These are phyloP conservation scores for Corylus avellana DNA, from an alignment of 306 rosid genomes.

Conservation along the genomic window DNA sequence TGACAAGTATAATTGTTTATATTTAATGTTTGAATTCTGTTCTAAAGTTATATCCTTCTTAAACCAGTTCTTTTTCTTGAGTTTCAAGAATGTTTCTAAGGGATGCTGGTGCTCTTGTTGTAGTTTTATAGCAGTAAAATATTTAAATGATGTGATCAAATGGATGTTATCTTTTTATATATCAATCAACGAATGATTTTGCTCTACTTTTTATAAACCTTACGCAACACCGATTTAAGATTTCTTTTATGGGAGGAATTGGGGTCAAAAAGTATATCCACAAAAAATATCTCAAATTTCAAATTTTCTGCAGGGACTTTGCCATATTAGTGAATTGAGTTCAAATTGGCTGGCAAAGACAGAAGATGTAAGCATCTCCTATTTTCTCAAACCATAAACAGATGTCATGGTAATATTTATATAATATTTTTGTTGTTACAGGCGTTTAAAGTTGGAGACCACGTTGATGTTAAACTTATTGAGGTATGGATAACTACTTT, in stretches of 20 bases:
- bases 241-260: slow-evolving; percentile 3
- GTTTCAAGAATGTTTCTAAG: slow-evolving; percentile 4
- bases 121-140: neutral
- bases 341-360: slow-evolving; percentile 90
- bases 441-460: slow-evolving; percentile 89
- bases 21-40: neutral
- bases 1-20: slow-evolving; percentile 11
- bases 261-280: neutral
- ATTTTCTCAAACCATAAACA: neutral
- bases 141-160: slow-evolving; percentile 19
- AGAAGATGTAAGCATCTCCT: slow-evolving; percentile 68
- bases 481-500: slow-evolving; percentile 58
- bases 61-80: slow-evolving; percentile 7
- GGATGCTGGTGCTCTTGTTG: neutral
- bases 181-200: neutral
- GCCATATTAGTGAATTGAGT: slow-evolving; percentile 95
- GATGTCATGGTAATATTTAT: slow-evolving; percentile 1
- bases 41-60: slow-evolving; percentile 8
- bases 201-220: neutral
- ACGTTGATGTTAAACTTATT: slow-evolving; percentile 85
- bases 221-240: neutral
- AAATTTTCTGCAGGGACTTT: slow-evolving; percentile 73
- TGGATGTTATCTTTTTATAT: neutral
- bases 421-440: slow-evolving; percentile 38
- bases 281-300: slow-evolving; percentile 22